Percentiles rank a stretch among this genome's conserved stretches.
These are phyloP conservation scores for Maudiozyma turicensis DNA, from an alignment of 805 yeast species.

Conservation along the genomic window DNA sequence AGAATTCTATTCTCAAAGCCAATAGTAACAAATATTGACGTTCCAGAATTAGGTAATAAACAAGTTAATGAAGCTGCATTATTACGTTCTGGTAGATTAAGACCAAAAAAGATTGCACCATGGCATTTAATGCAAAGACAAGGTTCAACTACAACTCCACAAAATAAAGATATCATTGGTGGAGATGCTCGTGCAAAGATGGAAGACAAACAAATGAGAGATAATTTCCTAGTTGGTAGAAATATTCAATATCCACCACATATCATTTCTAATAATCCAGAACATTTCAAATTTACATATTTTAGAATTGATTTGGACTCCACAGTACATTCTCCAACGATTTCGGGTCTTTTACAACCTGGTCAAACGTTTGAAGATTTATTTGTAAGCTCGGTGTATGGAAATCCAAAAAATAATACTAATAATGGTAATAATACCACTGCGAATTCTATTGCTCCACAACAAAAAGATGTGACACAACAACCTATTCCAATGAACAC, in stretches of 20 bases:
- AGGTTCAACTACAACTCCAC: constrained; percentile 2
- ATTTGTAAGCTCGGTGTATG: constrained; percentile 40
- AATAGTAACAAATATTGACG: constrained; percentile 35
- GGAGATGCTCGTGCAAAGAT: constrained; percentile 3
- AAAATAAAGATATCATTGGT: neutral
- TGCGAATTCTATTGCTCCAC: neutral
- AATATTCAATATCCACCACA: constrained; percentile 36
- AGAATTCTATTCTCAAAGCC: constrained; percentile 35
- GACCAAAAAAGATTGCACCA: constrained; percentile 70
- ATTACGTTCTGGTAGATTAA: constrained; percentile 47
- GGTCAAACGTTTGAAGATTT: constrained; percentile 53
- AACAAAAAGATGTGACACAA: neutral
- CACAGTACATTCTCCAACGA: constrained; percentile 84
- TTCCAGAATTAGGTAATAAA: constrained; percentile 33
- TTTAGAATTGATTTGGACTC: constrained; percentile 82
- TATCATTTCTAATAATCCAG: constrained; percentile 37
- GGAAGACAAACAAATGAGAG: constrained; percentile 15
- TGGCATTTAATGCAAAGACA: constrained; percentile 42
- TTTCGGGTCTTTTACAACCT: constrained; percentile 67
- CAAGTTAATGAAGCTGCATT: constrained; percentile 49
- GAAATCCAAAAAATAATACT: neutral
- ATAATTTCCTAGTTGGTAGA: constrained; percentile 23
- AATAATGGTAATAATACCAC: neutral
- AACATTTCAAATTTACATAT: constrained; percentile 74
- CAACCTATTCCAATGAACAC: neutral